Percentiles rank a stretch among this genome's conserved stretches.
Evolutionary conservation across 2,329 filamentous ascomycete genomes (phyloP).

Genomic region (Botrytis elliptica): DNA sequence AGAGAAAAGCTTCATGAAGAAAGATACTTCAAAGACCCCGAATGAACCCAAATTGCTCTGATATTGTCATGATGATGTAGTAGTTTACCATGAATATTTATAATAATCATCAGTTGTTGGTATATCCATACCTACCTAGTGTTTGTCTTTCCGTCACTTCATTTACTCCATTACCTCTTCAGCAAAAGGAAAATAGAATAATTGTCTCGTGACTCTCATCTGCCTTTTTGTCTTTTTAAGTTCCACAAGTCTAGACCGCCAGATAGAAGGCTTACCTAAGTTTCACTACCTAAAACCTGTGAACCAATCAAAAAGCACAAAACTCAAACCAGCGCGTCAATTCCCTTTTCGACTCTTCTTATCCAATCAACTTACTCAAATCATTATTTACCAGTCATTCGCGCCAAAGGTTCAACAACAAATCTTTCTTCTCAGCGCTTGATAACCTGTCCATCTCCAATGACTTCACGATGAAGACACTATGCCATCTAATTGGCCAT

Average conservation of each 20-base stretch:
- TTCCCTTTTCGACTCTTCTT: conserved; percentile 2
- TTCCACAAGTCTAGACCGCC: background rate
- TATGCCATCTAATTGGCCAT: conserved; percentile 26
- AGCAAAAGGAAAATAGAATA: background rate
- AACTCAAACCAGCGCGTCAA: conserved; percentile 14
- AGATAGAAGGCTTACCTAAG: background rate
- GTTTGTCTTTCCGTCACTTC: background rate
- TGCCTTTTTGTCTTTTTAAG: background rate
- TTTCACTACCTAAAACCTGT: background rate
- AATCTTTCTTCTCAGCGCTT: conserved; percentile 28
- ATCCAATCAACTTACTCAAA: conserved; percentile 19
- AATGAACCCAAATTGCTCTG: background rate
- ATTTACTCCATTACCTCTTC: background rate
- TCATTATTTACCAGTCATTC: background rate
- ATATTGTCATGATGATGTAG: background rate
- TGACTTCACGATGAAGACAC: conserved; percentile 26
- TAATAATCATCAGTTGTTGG: background rate
- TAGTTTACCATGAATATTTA: background rate
- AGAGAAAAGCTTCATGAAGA: background rate
- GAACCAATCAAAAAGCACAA: background rate
- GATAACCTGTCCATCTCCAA: conserved; percentile 30
- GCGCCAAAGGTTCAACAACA: conserved; percentile 15
- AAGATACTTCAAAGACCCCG: background rate
- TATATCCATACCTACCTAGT: too few relatives aligned
- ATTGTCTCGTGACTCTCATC: background rate